Base-by-base conservation (phyloP, 257 asterid species). In the Ballota nigra region DNA sequence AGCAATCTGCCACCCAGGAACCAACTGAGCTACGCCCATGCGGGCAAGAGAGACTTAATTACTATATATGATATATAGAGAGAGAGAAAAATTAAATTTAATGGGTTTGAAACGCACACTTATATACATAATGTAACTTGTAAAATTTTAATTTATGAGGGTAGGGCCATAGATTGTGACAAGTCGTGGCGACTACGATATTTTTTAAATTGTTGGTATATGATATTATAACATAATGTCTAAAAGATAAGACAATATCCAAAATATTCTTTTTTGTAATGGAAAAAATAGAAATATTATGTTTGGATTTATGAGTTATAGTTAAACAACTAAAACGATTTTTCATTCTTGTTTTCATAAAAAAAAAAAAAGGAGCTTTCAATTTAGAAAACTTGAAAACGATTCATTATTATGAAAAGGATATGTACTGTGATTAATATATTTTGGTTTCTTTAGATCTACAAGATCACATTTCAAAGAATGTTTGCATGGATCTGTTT, bases 121-220 rank as follows among this genome's bases (percentile, higher is more conserved):
- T 23, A 45, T 4, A 45, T 66, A 28, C 7, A 26, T 28, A 60
- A 0, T 4, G 33, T 31, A 9, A n/a, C 23, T 8, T 31, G 16
- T 13, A 12, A 16, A 68, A 12, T 9, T 0, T 20, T 22, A 7
- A 55, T 11, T 67, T 67, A 68, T 52, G n/a, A 68, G 38, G 20
- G 53, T 68, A 13, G 65, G 73, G 36, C 22, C 65, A 13, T 36
- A 26, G 59, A 70, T 5, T 70, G 67, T 70, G 75, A 40, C 59
- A 10, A 40, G 58, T 24, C 67, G 22, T 34, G 16, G 57, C 31
- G 33, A 26, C 45, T 43, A 41, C 23, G 40, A 13, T 38, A 22
- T 19, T 68, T 31, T 31, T 61, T 6, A 16, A 29, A n/a, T 33
- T 16, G 18, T 33, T 61, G 28, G 10, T 61, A 33, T 61, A 33